Conservation (phyloP, 2,329 filamentous ascomycete species). For the Botryotinia convoluta region DNA sequence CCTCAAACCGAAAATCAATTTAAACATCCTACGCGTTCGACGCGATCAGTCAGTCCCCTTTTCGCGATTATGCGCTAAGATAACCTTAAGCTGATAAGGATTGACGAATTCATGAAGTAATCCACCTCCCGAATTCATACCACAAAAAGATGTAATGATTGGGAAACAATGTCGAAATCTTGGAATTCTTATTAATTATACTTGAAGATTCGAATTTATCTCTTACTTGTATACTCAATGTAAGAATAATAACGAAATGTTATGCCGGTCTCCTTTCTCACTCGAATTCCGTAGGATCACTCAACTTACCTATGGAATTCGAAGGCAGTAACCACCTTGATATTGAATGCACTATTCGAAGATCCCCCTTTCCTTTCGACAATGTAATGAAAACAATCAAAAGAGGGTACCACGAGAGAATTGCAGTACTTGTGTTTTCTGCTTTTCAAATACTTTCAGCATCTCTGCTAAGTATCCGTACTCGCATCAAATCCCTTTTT, state of each 20-base stretch:
- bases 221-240: background rate
- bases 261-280: background rate
- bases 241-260: background rate
- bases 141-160: background rate
- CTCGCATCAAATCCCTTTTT: background rate
- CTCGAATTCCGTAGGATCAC: too few relatives aligned
- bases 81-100: conserved; percentile 20
- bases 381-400: background rate
- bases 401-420: background rate
- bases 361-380: background rate
- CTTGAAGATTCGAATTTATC: background rate
- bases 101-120: background rate
- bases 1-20: conserved; percentile 16
- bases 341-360: background rate
- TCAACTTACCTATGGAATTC: background rate
- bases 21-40: conserved; percentile 12
- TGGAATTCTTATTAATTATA: background rate
- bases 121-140: background rate
- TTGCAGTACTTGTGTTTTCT: background rate
- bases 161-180: background rate
- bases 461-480: background rate
- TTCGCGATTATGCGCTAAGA: conserved; percentile 16
- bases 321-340: background rate
- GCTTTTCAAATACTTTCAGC: background rate
- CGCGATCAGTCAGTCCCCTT: background rate